These are phyloP conservation scores for Boletus barrowsii DNA, from an alignment of 768 basidiomycete genomes.

Conservation along the genomic window DNA sequence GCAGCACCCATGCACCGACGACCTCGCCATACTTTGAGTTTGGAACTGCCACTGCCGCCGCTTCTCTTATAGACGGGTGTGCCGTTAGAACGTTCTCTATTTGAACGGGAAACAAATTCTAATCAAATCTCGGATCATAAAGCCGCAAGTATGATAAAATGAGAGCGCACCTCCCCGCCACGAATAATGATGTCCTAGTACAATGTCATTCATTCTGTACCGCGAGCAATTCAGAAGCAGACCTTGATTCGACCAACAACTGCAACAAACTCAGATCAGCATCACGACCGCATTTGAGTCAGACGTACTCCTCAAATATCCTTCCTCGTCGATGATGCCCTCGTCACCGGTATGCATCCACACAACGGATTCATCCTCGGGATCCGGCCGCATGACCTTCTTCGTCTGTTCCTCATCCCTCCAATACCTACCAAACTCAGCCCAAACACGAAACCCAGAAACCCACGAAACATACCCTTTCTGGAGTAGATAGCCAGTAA, in stretches of 20 bases:
- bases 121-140: not conserved
- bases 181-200: constrained; percentile 78
- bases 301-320: constrained; percentile 65
- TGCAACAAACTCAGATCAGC: constrained; percentile 25
- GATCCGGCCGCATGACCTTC: constrained; percentile 49
- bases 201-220: constrained; percentile 1
- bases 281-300: not conserved
- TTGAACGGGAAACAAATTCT: constrained; percentile 83
- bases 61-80: constrained; percentile 60
- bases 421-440: constrained; percentile 60
- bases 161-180: constrained; percentile 64
- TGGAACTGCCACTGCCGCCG: constrained; percentile 70
- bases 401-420: constrained; percentile 64
- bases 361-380: constrained; percentile 49
- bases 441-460: not conserved
- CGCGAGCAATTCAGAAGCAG: constrained; percentile 2
- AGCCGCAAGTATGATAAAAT: not conserved
- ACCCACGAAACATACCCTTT: constrained; percentile 51
- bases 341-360: constrained; percentile 90
- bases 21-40: constrained; percentile 70
- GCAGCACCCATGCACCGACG: constrained; percentile 76
- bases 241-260: constrained; percentile 82
- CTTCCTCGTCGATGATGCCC: constrained; percentile 77
- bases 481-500: constrained; percentile 76
- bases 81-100: constrained; percentile 73